phyloP scores from a whole-genome alignment of 2,329 filamentous ascomycete species.

The Colletotrichum sp. region DNA sequence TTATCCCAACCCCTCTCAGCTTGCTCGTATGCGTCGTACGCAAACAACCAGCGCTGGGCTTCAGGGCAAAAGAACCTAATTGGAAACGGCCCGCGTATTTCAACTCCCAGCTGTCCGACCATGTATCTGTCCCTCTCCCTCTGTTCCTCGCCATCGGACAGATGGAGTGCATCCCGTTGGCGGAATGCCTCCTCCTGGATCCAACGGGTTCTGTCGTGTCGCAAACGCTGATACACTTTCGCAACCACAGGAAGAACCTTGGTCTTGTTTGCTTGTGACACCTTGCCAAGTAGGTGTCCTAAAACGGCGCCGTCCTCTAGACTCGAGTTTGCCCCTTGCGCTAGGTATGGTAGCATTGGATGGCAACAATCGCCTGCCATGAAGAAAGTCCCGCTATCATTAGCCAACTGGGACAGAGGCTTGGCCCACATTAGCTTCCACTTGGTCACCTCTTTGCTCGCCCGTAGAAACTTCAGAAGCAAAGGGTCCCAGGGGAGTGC shows the following conservation, averaged over 20 bases:
- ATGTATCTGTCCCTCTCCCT: neutral
- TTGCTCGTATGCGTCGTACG: slow-evolving; percentile 12
- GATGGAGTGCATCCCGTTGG: slow-evolving; percentile 3
- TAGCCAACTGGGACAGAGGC: slow-evolving; percentile 42
- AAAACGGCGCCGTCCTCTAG: slow-evolving; percentile 7
- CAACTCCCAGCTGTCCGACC: neutral
- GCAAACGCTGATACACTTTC: slow-evolving; percentile 2
- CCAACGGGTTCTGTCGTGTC: neutral
- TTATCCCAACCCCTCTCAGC: slow-evolving; percentile 22
- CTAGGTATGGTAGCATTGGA: slow-evolving; percentile 52
- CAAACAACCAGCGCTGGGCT: neutral
- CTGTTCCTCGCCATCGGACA: slow-evolving; percentile 6
- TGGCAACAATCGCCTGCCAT: slow-evolving; percentile 49
- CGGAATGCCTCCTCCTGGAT: slow-evolving; percentile 9
- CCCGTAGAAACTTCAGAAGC: slow-evolving; percentile 34
- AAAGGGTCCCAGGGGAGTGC: slow-evolving; percentile 35
- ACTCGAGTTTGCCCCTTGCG: slow-evolving; percentile 40
- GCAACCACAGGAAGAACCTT: neutral
- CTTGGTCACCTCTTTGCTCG: slow-evolving; percentile 43
- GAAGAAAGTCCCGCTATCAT: slow-evolving; percentile 39
- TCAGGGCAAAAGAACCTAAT: slow-evolving; percentile 7
- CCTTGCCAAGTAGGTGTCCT: slow-evolving; percentile 9
- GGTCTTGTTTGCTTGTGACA: neutral
- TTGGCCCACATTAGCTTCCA: slow-evolving; percentile 49
- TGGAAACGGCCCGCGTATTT: neutral